phyloP scores from a whole-genome alignment of 2,329 filamentous ascomycete species.

The Aureobasidium namibiae region DNA sequence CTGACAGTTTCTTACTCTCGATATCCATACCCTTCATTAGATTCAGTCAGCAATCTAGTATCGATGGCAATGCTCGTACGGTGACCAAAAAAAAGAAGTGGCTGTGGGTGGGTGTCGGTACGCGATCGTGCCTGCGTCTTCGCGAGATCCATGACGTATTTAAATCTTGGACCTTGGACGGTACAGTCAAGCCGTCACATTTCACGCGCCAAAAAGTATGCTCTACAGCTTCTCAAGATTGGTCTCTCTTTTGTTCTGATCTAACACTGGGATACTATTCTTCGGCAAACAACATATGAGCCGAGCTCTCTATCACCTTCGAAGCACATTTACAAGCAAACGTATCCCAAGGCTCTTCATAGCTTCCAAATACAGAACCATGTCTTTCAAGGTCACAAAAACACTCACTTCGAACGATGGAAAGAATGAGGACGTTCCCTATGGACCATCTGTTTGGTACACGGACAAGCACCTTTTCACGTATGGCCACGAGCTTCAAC shows the following conservation, averaged over 20 bases:
- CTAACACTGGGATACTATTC: background rate
- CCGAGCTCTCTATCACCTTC: background rate
- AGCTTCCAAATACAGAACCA: background rate
- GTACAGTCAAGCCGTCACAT: conserved; percentile 1
- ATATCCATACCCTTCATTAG: too few species aligned
- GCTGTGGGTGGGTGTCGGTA: background rate
- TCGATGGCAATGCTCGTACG: too few species aligned
- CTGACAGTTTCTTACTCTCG: too few species aligned
- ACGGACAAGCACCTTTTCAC: conserved; percentile 20
- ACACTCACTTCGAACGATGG: conserved; percentile 4
- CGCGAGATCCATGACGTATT: background rate
- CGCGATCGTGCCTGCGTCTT: background rate
- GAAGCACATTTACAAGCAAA: background rate
- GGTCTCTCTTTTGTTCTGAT: background rate
- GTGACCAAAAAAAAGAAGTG: too few species aligned
- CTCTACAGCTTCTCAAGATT: background rate
- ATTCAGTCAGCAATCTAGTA: background rate
- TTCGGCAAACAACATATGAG: background rate
- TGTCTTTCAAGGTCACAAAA: conserved; percentile 1
- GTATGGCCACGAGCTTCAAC: conserved; percentile 19
- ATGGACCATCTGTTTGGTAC: conserved; percentile 9
- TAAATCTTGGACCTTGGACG: too few species aligned
- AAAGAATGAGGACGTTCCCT: background rate
- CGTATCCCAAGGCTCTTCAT: background rate
- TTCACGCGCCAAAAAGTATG: background rate